Evolutionary conservation across 2,329 filamentous ascomycete genomes (phyloP), one percentile per base, ranked within the genome.

Genomic region (Xylaria sp.): DNA sequence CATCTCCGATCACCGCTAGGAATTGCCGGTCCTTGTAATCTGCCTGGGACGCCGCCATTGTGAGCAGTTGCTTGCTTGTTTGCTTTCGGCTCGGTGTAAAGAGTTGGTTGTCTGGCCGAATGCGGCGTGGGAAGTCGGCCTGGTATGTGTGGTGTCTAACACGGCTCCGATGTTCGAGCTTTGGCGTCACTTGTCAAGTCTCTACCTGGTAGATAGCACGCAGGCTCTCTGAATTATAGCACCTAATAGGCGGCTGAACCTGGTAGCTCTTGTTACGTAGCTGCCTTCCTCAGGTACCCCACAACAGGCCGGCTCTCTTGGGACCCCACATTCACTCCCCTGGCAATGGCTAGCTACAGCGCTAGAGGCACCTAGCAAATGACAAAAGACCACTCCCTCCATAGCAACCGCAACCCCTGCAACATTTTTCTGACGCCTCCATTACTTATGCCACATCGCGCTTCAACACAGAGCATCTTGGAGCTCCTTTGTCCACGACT

Each of bases 1-100:
- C 96, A 82, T 99, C 96, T 62, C 96, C 96, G 79, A 99, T 99
- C 58, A 99, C 95, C 73, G 96, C 96, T 68, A 99, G 89, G 80
- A 99, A 97, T 83, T 99, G 92, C 77, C 96, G 89, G 83, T 98
- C 94, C 84, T 94, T 91, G 81, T 86, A 91, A 74, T 89, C 87
- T 72, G 86, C 83, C 75, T 87, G 84, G 56, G 84, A 83, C 67
- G 86, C 77, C 84, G 87, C 86, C 52, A 76, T 79, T 75, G 50
- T 64, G 15, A 8, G 10, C 8, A 1, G 34, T 34, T 46, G 13
- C 41, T n/a, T 7, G 39, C 1, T 44, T 18, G 25, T 48, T 52
- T 55, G 54, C 20, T 51, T 37, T 3, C 48, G 46, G 50, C 37
- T 31, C 9, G 63, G 52, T 44, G 20, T 62, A 25, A 23, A 31